Evolutionary conservation across 192 early-diverging fungal species (phyloP).

Genomic region (Thamnidium elegans): DNA sequence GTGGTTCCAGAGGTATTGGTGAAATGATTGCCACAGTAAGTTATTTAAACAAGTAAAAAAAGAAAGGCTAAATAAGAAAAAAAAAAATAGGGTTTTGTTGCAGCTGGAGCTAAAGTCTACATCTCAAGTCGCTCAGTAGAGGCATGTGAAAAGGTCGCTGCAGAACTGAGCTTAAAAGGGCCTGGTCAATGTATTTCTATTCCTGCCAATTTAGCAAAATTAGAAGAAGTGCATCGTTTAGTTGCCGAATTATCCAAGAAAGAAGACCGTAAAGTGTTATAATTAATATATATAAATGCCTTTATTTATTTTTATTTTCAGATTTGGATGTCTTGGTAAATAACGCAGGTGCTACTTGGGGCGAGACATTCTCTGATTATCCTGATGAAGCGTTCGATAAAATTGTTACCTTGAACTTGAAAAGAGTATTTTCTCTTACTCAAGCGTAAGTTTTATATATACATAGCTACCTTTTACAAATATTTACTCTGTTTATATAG

Average conservation of each 20-base stretch:
- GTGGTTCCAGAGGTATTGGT: constrained; percentile 65
- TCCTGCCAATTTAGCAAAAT: constrained; percentile 67
- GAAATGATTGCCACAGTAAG: constrained; percentile 51
- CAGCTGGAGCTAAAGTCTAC: constrained; percentile 90
- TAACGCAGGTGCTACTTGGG: constrained; percentile 76
- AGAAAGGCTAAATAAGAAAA: background rate
- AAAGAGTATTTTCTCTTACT: constrained; percentile 76
- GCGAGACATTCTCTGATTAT: constrained; percentile 46
- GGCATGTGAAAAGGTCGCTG: constrained; percentile 61
- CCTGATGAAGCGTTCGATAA: constrained; percentile 67
- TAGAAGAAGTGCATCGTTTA: constrained; percentile 55
- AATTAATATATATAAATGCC: background rate
- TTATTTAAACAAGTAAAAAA: background rate
- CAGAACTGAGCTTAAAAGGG: constrained; percentile 62
- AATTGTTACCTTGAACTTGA: constrained; percentile 84
- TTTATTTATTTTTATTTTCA: background rate
- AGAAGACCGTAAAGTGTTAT: constrained; percentile 50
- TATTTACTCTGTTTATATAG: constrained; percentile 11
- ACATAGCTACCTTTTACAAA: constrained; percentile 3
- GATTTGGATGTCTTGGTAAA: constrained; percentile 88
- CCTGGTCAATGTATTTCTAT: constrained; percentile 73
- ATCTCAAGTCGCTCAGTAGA: constrained; percentile 77
- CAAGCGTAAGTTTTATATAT: constrained; percentile 48
- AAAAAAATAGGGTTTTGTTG: constrained; percentile 63
- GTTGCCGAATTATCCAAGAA: constrained; percentile 49